Base-by-base conservation (phyloP, 768 basidiomycete species). In the Cystobasidium onofrii region DNA sequence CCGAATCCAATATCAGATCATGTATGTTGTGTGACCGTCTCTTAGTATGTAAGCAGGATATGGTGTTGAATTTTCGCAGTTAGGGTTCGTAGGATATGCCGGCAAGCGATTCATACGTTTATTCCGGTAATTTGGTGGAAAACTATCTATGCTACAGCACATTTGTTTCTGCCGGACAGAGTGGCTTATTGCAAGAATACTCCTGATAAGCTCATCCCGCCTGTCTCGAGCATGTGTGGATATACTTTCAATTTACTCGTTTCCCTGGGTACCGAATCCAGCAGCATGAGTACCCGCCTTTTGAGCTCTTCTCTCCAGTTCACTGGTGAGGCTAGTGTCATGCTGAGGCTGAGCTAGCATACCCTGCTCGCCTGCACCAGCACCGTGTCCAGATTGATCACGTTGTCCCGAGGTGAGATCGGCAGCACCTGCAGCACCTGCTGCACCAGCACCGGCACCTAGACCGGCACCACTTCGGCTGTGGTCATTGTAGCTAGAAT, bases 271-370 rank as follows among this genome's bases (percentile, higher is more conserved):
- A 27, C 69, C 69, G 39, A 60, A 60, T 25, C 69, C 69, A 71
- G 69, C 33, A 60, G 69, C 69, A 44, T 71, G 69, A 9, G 69
- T 71, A 12, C 69, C 69, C 4, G 50, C 31, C 41, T 71, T 60
- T 29, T 46, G 52, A 9, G 69, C 69, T 25, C 55, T 71, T 4
- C 55, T 20, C 39, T 71, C 69, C 33, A 71, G 34, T 52, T 71
- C 69, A 18, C 20, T 52, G 25, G 34, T 34, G 34, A 71, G 69
- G 25, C 54, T 39, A 55, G 52, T 29, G 25, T 60, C 69, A 27
- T 36, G 39, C 15, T 60, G 57, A 60, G 57, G 57, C 23, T 60
- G 25, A 60, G 57, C 57, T 17, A 60, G 27, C 12, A 60, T 12
- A 7, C 57, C 33, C 29, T 34, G 10, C 15, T 60, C 57, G 27